Evolutionary conservation across 1,139 yeast species (phyloP).

Genomic region (Waltiozyma sp.): DNA sequence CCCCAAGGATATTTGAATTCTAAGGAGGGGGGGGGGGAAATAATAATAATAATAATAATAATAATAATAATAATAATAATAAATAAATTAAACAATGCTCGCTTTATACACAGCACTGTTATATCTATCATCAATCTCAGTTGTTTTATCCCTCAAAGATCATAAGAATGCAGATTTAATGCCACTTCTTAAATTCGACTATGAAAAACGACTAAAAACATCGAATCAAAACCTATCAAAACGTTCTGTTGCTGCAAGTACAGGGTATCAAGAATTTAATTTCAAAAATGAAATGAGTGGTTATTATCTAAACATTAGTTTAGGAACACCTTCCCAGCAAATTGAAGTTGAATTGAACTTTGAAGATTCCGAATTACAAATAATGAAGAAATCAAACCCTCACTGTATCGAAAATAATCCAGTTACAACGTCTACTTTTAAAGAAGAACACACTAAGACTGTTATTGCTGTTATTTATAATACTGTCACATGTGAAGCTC

Average conservation of each 20-base stretch:
- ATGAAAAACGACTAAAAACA: background rate
- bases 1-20: no score
- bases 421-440: background rate
- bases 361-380: background rate
- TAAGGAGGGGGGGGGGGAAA: no score
- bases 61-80: no score
- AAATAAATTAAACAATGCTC: no score
- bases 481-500: background rate
- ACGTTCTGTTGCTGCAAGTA: no score
- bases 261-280: background rate
- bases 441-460: background rate
- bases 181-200: no score
- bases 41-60: no score
- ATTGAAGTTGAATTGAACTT: background rate
- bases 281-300: background rate
- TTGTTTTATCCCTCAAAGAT: no score
- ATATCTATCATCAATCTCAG: no score
- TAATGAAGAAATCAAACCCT: background rate
- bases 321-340: background rate
- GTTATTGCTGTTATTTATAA: background rate
- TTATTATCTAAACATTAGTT: background rate
- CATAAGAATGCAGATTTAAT: no score
- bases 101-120: no score
- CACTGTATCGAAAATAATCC: background rate
- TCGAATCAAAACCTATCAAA: background rate